A percentile compares a stretch with the other conserved stretches of the same genome.
Conservation (phyloP, 2,329 filamentous ascomycete species). For the Diaporthe citrichinensis region DNA sequence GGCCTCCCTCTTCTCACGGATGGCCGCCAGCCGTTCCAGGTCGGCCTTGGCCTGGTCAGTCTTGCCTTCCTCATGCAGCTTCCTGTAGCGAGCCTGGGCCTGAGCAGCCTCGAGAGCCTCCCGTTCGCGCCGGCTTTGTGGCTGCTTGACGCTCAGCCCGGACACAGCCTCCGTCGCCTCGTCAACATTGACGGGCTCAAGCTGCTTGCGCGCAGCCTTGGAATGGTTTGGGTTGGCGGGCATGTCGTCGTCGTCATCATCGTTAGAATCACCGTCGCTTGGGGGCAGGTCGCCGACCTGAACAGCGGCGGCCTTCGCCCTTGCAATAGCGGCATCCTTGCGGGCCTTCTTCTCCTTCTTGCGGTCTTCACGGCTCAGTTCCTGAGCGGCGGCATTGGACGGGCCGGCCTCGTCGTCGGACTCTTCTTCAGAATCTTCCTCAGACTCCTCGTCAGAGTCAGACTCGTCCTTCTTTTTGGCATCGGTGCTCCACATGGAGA, state of each 20-base stretch:
- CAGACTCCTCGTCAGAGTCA: constrained; percentile 62
- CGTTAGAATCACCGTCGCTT: constrained; percentile 75
- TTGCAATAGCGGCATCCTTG: constrained; percentile 89
- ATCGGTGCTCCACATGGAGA: constrained; percentile 87
- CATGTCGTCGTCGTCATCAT: constrained; percentile 73
- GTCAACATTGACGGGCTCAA: constrained; percentile 62
- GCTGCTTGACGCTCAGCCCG: constrained; percentile 62
- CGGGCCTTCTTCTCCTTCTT: constrained; percentile 89
- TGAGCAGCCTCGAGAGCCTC: constrained; percentile 89
- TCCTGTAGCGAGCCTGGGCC: constrained; percentile 91
- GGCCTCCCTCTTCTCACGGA: constrained; percentile 87
- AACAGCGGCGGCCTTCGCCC: constrained; percentile 77
- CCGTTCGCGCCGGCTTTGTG: constrained; percentile 66
- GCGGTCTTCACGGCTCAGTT: constrained; percentile 87
- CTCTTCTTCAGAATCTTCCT: constrained; percentile 64
- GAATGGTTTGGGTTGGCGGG: constrained; percentile 95
- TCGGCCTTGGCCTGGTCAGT: constrained; percentile 96
- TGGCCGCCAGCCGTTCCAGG: constrained; percentile 83
- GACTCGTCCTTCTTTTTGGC: constrained; percentile 62
- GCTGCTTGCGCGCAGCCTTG: constrained; percentile 76
- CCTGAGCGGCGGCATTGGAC: constrained; percentile 56
- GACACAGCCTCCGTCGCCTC: constrained; percentile 69
- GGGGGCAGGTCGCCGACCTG: constrained; percentile 90
- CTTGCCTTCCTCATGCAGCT: constrained; percentile 94
- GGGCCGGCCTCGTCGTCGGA: constrained; percentile 57